These are phyloP conservation scores for Phaffia rhodozyma DNA, from an alignment of 1,284 basidiomycete species.

Conservation along the genomic window DNA sequence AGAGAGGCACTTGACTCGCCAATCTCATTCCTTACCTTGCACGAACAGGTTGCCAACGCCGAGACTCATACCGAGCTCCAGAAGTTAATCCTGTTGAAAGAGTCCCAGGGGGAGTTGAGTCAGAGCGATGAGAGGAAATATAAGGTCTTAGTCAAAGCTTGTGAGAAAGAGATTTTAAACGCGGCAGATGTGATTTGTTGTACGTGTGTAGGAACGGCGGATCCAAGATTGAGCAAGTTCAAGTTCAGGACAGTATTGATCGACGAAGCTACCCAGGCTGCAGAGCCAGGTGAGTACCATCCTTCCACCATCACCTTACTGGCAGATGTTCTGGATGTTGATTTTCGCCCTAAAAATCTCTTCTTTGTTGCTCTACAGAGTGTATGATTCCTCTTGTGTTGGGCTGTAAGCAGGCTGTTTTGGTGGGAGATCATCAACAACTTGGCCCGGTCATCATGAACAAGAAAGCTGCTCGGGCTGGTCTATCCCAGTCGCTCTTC, in stretches of 20 bases:
- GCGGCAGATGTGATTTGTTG: constrained; percentile 97
- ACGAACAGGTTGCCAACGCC: constrained; percentile 94
- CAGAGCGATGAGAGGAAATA: constrained; percentile 96
- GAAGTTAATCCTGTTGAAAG: constrained; percentile 95
- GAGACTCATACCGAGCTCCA: constrained; percentile 89
- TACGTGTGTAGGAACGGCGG: constrained; percentile 95
- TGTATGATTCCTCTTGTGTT: constrained; percentile 98
- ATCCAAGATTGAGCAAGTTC: constrained; percentile 86
- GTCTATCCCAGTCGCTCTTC: constrained; percentile 92
- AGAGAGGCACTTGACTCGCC: constrained; percentile 93
- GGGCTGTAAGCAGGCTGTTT: constrained; percentile 95
- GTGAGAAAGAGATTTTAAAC: constrained; percentile 91
- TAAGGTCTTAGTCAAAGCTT: constrained; percentile 84
- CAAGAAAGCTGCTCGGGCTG: constrained; percentile 97
- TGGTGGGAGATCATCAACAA: constrained; percentile 95
- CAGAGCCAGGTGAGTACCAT: constrained; percentile 68
- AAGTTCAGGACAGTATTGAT: constrained; percentile 98
- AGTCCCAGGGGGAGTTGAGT: constrained; percentile 91
- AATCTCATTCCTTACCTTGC: constrained; percentile 84
- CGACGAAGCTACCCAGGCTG: constrained; percentile 97
- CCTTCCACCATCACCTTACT: background rate
- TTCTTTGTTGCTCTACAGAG: constrained; percentile 44
- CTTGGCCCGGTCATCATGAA: constrained; percentile 99
- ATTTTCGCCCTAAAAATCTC: constrained; percentile 10
- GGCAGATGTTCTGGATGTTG: constrained; percentile 8